Base-by-base conservation (phyloP, 2,329 filamentous ascomycete genomes). In the Raffaelea albimanens region DNA sequence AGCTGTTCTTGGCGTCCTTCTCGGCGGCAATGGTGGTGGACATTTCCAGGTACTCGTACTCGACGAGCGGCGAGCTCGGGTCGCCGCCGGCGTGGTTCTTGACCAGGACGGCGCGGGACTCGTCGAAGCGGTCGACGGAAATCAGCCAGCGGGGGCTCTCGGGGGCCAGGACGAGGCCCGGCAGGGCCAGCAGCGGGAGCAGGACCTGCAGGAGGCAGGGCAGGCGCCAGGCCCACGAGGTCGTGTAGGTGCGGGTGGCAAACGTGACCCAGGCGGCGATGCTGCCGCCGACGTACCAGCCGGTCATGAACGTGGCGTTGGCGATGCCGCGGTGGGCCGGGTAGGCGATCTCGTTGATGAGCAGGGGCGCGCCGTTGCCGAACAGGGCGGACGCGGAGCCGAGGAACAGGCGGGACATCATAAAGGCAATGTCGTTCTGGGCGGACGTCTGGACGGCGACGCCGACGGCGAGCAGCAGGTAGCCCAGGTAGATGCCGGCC, bases 131-230 rank as follows among this genome's bases (percentile, higher is more conserved):
- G 46, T 52, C 53, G 39, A 52, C 34, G 21, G 51, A 43, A 41
- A 56, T 50, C 13, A 53, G 40, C 31, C 34, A 53, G 9, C 52
- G 52, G n/a, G 49, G 50, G 13, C 31, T 25, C 36, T 51, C 49
- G 14, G 43, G 40, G 16, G 34, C 33, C 14, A 51, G 40, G 23
- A 52, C 19, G 5, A 53, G 10, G 8, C 23, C 40, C 5, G 45
- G 36, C 14, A 53, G 23, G 20, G 45, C 47, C 8, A 46, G 16
- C 5, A 45, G 3, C 13, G 29, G 63, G 4, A 75, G 70, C 8
- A 54, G 52, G 22, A 69, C 61, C 55, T 79, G 75, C 2, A 76
- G 60, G 54, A 76, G 66, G 8, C 79, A 70, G 1, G 80, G 80
- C 18, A 79, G 69, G 22, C 74, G 65, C 81, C 81, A 85, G 0